Conservation (phyloP, 768 basidiomycete genomes). For the Termitomyces sp. region DNA sequence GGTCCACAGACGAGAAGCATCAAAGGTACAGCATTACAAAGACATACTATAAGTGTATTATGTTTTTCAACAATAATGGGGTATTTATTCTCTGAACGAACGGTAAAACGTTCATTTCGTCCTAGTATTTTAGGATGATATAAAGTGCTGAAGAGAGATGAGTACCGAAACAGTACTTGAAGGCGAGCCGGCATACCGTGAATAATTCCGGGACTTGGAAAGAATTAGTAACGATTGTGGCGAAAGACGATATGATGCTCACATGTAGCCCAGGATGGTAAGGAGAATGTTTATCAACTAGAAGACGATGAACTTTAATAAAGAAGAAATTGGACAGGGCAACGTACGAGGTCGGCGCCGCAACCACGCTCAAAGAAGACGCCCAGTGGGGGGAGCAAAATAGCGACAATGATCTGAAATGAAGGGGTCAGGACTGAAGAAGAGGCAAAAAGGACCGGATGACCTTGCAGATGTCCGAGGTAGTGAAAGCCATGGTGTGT, state of each 20-base stretch:
- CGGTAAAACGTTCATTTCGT: conserved; percentile 2
- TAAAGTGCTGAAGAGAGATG: conserved; percentile 53
- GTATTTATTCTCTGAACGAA: conserved; percentile 5
- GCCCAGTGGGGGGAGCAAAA: conserved; percentile 77
- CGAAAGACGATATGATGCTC: conserved; percentile 19
- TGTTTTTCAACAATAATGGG: background rate
- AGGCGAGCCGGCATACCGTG: conserved; percentile 39
- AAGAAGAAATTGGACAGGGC: conserved; percentile 1
- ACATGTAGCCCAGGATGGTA: conserved; percentile 79
- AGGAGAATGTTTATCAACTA: conserved; percentile 72
- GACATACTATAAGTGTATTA: background rate
- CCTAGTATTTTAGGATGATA: conserved; percentile 74
- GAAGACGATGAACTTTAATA: background rate
- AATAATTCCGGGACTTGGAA: conserved; percentile 66
- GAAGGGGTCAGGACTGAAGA: conserved; percentile 7
- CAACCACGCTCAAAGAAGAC: conserved; percentile 91
- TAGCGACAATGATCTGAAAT: conserved; percentile 49
- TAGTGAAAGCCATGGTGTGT: conserved; percentile 58
- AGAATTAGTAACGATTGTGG: conserved; percentile 10
- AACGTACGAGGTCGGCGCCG: conserved; percentile 63
- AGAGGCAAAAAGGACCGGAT: conserved; percentile 11
- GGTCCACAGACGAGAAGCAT: background rate
- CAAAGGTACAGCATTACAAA: background rate
- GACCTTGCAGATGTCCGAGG: conserved; percentile 78
- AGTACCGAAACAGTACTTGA: background rate